A percentile compares a stretch with the other conserved stretches of the same genome.
phyloP scores from a whole-genome alignment of 176 grass and related monocot species.

The Dendrocalamus sinicus region DNA sequence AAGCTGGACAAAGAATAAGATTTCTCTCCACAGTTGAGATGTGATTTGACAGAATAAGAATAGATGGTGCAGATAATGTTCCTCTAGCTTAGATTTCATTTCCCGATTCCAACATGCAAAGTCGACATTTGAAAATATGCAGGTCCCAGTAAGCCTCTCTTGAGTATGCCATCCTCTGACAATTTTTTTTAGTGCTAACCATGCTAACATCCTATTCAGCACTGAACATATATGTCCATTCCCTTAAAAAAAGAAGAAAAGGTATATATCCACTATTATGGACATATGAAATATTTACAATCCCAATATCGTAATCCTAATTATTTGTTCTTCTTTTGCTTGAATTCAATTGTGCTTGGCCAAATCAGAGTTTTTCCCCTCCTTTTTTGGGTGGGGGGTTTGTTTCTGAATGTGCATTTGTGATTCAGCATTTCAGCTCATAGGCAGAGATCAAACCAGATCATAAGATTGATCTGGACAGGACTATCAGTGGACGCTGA shows the following conservation, averaged over 20 bases:
- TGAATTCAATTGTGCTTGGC: not conserved
- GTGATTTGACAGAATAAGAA: not conserved
- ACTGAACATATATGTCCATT: not conserved
- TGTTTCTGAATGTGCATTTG: not conserved
- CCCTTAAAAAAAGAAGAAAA: not conserved
- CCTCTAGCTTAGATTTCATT: not conserved
- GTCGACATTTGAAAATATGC: not conserved
- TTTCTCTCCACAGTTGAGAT: not conserved
- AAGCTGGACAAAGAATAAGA: not conserved
- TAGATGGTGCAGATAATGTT: not conserved
- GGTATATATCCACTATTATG: not conserved
- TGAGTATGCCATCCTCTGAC: not conserved
- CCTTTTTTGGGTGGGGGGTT: not conserved
- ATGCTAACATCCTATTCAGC: not conserved
- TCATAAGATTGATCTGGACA: not conserved
- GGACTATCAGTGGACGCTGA: not conserved
- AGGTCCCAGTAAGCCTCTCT: conserved; percentile 8
- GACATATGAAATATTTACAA: not conserved
- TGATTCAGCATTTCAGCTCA: not conserved
- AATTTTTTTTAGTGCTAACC: not conserved
- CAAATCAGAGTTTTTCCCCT: not conserved
- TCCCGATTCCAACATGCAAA: not conserved
- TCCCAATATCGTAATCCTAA: not conserved
- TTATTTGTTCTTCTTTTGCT: not conserved
- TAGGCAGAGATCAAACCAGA: not conserved